Conservation (phyloP, 352 stramenopile species). For the Pythium guiyangense region DNA sequence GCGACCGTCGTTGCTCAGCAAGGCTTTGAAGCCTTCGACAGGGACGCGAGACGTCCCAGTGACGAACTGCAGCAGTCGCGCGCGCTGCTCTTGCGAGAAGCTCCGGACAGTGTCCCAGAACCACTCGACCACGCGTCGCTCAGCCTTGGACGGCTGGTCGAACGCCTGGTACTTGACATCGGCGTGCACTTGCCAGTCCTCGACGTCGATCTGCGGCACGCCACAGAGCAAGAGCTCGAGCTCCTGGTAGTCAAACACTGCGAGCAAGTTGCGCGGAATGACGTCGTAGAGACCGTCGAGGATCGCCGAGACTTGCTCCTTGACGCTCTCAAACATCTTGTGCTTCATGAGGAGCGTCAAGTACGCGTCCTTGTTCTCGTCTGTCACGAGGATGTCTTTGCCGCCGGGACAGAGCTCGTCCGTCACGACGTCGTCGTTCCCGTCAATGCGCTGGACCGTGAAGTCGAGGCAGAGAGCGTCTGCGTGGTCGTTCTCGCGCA, state of each 20-base stretch:
- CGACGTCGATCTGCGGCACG: constrained; percentile 86
- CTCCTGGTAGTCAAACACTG: constrained; percentile 93
- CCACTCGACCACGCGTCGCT: constrained; percentile 81
- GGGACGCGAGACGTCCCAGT: constrained; percentile 89
- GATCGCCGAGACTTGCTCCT: constrained; percentile 88
- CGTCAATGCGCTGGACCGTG: constrained; percentile 49
- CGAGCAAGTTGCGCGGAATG: constrained; percentile 82
- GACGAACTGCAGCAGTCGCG: constrained; percentile 88
- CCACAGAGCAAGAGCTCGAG: constrained; percentile 94
- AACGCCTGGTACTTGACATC: constrained; percentile 73
- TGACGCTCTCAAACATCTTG: constrained; percentile 90
- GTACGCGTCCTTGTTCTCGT: constrained; percentile 95
- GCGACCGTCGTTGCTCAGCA: constrained; percentile 73
- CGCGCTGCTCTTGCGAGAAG: constrained; percentile 84
- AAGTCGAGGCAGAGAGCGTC: constrained; percentile 73
- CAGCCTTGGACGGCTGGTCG: constrained; percentile 47
- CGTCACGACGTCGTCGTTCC: constrained; percentile 45
- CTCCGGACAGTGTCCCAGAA: constrained; percentile 84
- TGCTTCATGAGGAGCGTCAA: constrained; percentile 92
- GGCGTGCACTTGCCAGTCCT: constrained; percentile 87
- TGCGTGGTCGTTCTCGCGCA: constrained; percentile 60
- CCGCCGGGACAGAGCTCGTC: constrained; percentile 91
- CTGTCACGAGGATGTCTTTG: constrained; percentile 89
- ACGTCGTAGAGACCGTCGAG: constrained; percentile 91
- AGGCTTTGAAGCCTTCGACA: constrained; percentile 93